These are phyloP conservation scores for Cyanodermella asteris DNA, from an alignment of 2,329 filamentous ascomycete genomes.

Conservation along the genomic window DNA sequence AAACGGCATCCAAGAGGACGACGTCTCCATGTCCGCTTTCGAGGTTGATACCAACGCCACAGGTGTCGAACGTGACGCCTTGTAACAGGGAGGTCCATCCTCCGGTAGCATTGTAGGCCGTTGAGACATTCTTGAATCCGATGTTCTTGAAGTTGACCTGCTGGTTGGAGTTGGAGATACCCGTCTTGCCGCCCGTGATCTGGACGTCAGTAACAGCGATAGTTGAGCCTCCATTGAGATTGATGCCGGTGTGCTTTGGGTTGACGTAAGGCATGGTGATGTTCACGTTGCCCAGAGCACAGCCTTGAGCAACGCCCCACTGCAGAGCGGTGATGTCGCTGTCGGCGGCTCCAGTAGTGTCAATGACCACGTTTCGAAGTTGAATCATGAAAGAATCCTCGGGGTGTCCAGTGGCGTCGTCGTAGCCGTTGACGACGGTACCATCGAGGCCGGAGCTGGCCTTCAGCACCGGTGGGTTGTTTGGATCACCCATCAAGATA, in stretches of 20 bases:
- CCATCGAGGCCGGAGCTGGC: constrained; percentile 9
- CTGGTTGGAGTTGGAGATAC: constrained; percentile 14
- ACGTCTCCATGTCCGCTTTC: constrained; percentile 8
- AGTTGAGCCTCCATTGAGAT: constrained; percentile 12
- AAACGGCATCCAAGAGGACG: constrained; percentile 11
- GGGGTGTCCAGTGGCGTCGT: constrained; percentile 11
- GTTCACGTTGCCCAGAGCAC: constrained; percentile 16
- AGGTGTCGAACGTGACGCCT: constrained; percentile 11
- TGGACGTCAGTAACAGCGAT: constrained; percentile 7
- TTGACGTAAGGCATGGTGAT: constrained; percentile 16
- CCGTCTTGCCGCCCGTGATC: constrained; percentile 12
- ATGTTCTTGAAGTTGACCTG: constrained; percentile 22
- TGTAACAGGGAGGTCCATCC: constrained; percentile 12
- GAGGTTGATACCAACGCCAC: constrained; percentile 11
- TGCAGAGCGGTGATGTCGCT: constrained; percentile 14
- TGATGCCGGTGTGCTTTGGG: constrained; percentile 15
- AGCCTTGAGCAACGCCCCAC: constrained; percentile 19
- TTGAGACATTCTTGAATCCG: constrained; percentile 38
- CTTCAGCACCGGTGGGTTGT: constrained; percentile 13
- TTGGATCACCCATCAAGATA: constrained; percentile 17
- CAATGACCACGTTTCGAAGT: constrained; percentile 18
- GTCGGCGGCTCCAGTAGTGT: constrained; percentile 13
- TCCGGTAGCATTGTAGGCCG: constrained; percentile 23
- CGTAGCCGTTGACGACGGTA: constrained; percentile 12
- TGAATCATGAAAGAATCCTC: constrained; percentile 17